Evolutionary conservation across 768 basidiomycete species (phyloP), one percentile per base, ranked within the genome.

Genomic region (Hydnomerulius pinastri): DNA sequence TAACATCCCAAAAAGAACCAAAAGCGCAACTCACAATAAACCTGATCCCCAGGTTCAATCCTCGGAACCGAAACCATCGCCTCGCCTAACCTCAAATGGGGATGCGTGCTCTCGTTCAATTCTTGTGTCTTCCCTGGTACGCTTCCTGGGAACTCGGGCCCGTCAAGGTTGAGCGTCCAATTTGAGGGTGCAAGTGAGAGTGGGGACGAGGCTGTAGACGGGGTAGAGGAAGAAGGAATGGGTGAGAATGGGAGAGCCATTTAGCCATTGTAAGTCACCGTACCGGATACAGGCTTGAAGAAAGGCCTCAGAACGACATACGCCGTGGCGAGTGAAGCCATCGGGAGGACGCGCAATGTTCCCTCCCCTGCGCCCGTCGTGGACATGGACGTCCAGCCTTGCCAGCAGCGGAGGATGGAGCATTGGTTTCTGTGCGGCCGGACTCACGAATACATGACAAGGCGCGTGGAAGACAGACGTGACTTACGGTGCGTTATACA

Each of bases 301-400:
- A 87, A 84, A 0, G 86, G 86, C 8, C 86, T 77, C 0, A 87
- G 73, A 17, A 87, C 70, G 49, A 79, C 67, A 54, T 89, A 88
- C 0, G 85, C 78, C 0, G 81, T 76, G 6, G 81, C 68, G 17
- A 83, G 73, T 0, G 67, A 66, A 39, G 87, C 66, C 64, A 78
- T 74, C 0, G 85, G 85, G 35, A 82, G 75, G n/a, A 87, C 78
- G 2, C 75, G 73, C 1, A 87, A 72, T 0, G 85, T 87, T 11
- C 86, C 86, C 60, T 87, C 82, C 13, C 69, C 70, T 0, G 80
- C 77, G 0, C 79, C 81, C 4, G 83, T 82, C 36, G 59, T 67
- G 6, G 78, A 81, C 54, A 81, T 66, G 9, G 74, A 76, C 9
- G 76, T 77, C 80, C 79, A 82, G 1, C 75, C 86, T 65, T 75